Conservation (phyloP, 2,329 filamentous ascomycete species). For the Mycocentrospora acerina region DNA sequence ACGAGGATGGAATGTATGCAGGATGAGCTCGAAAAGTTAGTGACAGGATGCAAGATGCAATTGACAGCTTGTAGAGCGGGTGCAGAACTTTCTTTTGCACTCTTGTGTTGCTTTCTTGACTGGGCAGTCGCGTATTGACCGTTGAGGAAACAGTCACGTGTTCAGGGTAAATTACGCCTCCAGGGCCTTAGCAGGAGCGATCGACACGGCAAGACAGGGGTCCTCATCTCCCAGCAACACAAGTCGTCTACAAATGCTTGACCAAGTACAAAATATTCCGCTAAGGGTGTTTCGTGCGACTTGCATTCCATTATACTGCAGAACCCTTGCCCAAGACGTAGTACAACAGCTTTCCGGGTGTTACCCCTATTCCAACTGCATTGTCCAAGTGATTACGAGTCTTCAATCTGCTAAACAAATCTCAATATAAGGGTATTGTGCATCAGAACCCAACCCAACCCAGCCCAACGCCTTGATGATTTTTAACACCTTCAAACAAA, state of each 20-base stretch:
- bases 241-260: too few relatives aligned
- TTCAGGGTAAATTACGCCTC: slow-evolving; percentile 1
- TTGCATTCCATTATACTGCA: too few relatives aligned
- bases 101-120: slow-evolving; percentile 12
- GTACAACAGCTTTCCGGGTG: slow-evolving; percentile 23
- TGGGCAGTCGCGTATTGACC: slow-evolving; percentile 25
- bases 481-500: slow-evolving; percentile 39
- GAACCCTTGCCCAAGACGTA: slow-evolving; percentile 1
- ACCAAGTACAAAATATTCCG: too few relatives aligned
- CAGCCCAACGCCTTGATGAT: slow-evolving; percentile 23
- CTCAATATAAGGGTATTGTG: slow-evolving; percentile 37
- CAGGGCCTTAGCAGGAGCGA: too few relatives aligned
- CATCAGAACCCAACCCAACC: slow-evolving; percentile 18
- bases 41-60: slow-evolving; percentile 17
- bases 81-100: slow-evolving; percentile 13
- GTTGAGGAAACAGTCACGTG: slow-evolving; percentile 34
- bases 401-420: slow-evolving; percentile 15
- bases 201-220: too few relatives aligned
- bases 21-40: slow-evolving; percentile 2
- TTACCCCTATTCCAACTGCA: too few relatives aligned
- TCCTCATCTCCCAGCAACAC: too few relatives aligned
- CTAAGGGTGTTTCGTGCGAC: too few relatives aligned
- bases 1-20: slow-evolving; percentile 7
- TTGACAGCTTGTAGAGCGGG: slow-evolving; percentile 21
- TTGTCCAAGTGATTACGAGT: slow-evolving; percentile 11